Evolutionary conservation across 345 rosid species (phyloP), one percentile per base, ranked within the genome.

Genomic region (Passiflora organensis): DNA sequence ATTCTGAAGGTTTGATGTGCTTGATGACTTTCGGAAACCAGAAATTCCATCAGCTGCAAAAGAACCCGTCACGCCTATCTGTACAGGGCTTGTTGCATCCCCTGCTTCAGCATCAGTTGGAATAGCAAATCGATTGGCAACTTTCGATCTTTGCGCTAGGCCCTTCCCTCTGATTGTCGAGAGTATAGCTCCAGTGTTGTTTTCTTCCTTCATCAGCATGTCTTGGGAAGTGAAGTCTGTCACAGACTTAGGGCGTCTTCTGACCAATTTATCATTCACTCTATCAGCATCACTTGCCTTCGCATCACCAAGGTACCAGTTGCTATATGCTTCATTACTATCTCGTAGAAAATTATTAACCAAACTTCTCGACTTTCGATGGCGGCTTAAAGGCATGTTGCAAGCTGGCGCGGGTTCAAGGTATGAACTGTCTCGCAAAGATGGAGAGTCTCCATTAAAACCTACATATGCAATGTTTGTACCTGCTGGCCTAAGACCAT

Each of bases 181-280:
- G 32, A 56, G 44, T 20, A 32, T 32, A 38, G 24, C 48, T n/a
- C 48, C 54, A 6, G 13, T 16, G 14, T 15, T 16, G 10, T 11
- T 58, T 13, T 69, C 73, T 20, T 69, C 68, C 43, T 56, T 46
- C 21, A 63, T 51, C 21, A 58, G 54, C 49, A 46, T 13, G 9
- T 47, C 39, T 0, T 46, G 46, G n/a, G 11, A 15, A 50, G 60
- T 39, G 47, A 78, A 75, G 50, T 82, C 81, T 1, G 74, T 69
- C 57, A 68, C 87, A 1, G 89, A 79, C 65, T 87, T 91, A 66
- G 78, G 95, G n/a, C 78, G 89, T 64, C 95, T 72, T 64, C 80
- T 74, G 5, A 64, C 51, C 52, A 77, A 43, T 57, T 81, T 82
- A 41, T 77, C 89, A 14, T 60, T 76, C 54, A 56, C 23, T 57